Conservation (phyloP, 1,284 basidiomycete species). For the Porodaedalea pini region DNA sequence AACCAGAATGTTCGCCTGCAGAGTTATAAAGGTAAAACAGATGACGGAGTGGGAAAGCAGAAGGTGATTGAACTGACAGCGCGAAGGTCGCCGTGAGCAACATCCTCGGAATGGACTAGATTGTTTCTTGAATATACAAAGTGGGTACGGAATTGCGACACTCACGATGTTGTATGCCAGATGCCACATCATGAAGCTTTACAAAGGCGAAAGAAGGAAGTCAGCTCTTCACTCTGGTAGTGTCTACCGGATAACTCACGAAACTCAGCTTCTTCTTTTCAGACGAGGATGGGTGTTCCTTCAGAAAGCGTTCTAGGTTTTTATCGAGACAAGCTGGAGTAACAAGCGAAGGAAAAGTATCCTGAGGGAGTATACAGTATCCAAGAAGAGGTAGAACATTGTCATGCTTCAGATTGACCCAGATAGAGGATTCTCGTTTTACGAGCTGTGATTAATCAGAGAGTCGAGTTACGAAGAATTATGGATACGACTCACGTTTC, state of each 20-base stretch:
- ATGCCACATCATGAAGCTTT: neutral
- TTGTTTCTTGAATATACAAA: neutral
- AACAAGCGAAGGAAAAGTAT: neutral
- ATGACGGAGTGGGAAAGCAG: too few species aligned
- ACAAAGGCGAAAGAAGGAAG: neutral
- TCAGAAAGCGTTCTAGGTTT: neutral
- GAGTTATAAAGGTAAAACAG: too few species aligned
- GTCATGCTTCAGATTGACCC: slow-evolving; percentile 1
- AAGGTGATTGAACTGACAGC: neutral
- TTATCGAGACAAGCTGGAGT: neutral
- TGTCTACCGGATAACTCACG: too few species aligned
- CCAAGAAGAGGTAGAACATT: slow-evolving; percentile 13
- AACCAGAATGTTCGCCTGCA: slow-evolving; percentile 12
- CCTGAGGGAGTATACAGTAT: neutral
- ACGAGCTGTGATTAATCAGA: too few species aligned
- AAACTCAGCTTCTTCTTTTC: neutral
- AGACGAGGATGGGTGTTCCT: neutral
- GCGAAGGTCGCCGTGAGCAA: slow-evolving; percentile 9
- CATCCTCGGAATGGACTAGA: too few species aligned
- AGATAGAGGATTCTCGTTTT: neutral
- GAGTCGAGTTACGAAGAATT: too few species aligned
- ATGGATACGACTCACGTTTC: too few species aligned
- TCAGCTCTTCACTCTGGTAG: too few species aligned
- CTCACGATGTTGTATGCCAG: neutral
- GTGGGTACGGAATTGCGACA: neutral